phyloP scores from a whole-genome alignment of 1,284 basidiomycete genomes.

The Cryptococcus sp. region DNA sequence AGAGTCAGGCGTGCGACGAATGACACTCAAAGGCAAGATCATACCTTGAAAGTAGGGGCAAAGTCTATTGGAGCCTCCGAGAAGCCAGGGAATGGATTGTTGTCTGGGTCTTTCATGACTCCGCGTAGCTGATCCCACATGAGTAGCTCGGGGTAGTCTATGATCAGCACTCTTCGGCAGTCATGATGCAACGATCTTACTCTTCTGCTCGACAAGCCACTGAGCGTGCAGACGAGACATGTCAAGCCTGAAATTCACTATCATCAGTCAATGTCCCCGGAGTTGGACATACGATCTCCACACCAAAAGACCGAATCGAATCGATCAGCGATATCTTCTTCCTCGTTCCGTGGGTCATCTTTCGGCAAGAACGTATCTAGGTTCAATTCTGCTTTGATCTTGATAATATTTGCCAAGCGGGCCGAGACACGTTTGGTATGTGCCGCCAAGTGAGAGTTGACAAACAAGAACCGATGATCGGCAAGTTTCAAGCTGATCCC shows the following conservation, averaged over 20 bases:
- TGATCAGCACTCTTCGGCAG: not conserved
- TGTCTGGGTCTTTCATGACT: conserved; percentile 44
- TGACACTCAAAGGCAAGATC: not conserved
- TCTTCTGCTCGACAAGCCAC: conserved; percentile 53
- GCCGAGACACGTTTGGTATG: conserved; percentile 46
- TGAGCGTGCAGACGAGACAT: conserved; percentile 53
- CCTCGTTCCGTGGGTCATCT: conserved; percentile 30
- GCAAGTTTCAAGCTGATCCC: conserved; percentile 54
- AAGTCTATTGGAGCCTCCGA: conserved; percentile 50
- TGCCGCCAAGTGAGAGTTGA: conserved; percentile 56
- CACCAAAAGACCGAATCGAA: conserved; percentile 56
- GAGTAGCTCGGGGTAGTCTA: conserved; percentile 49
- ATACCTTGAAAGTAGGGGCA: conserved; percentile 51
- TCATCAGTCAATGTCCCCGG: not conserved
- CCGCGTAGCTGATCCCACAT: conserved; percentile 54
- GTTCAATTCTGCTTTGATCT: conserved; percentile 53
- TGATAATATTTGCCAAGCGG: conserved; percentile 46
- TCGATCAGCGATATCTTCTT: conserved; percentile 50
- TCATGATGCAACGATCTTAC: conserved; percentile 13
- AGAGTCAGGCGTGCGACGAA: not conserved
- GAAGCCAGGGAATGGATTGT: conserved; percentile 50
- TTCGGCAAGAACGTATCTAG: conserved; percentile 52
- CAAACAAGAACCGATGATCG: conserved; percentile 53
- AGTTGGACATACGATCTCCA: conserved; percentile 45
- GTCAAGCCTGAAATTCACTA: conserved; percentile 53